Base-by-base conservation (phyloP, 208 protist genomes). In the Trypanosoma melophagium region DNA sequence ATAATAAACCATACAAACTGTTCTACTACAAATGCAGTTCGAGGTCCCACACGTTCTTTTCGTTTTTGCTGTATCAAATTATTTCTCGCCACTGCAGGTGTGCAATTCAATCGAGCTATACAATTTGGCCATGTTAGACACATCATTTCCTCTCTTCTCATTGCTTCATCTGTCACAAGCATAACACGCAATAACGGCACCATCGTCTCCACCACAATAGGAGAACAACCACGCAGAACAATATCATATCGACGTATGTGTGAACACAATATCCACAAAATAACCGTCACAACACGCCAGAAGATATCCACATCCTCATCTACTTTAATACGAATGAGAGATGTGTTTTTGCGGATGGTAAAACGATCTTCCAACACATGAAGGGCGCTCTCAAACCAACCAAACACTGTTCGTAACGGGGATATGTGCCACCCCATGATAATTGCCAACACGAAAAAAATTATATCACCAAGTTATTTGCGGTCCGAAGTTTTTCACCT, bases 131-230 rank as follows among this genome's bases (percentile, higher is more conserved):
- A 35, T 7, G 28, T 7, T 5, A 35, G 5, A 35, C 3, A 35
- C 28, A 35, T 35, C 5, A 35, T 51, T 61, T 67, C 63, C 24
- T 57, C 45, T 45, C 59, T 80, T 55, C 44, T 41, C 63, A 61
- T n/a, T 7, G 40, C 38, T 16, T 82, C 71, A 45, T 74, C 22
- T 0, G 60, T 45, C 16, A 76, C 28, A 35, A 74, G 14, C n/a
- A 75, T 64, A 22, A 82, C 57, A 45, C 77, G 77, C 24, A 59
- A 13, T n/a, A 82, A 35, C 22, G 55, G 57, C n/a, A 75, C 58
- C 9, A 78, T 47, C 16, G 66, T 74, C 57, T 82, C 71, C 47
- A 82, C 35, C 38, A 61, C 52, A 42, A 80, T 80, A 19, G 76
- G 76, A 55, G 69, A 80, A 53, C 56, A 71, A 7, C 61, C 60